Evolutionary conservation across 306 rosid genomes (phyloP).

Genomic region (Echinosophora koreensis): DNA sequence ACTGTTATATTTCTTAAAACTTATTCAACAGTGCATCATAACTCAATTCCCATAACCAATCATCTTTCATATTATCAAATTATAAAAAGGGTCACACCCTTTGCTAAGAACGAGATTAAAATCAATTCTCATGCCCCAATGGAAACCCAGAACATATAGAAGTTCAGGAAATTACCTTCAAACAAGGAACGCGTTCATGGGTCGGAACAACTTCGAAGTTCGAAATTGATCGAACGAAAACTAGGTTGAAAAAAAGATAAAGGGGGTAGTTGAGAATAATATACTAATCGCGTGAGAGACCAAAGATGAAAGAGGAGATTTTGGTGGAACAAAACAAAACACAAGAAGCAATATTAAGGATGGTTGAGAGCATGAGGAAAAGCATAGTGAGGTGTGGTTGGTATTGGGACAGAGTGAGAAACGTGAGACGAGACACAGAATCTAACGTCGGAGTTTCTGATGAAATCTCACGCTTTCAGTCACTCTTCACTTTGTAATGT

Average conservation of each 20-base stretch:
- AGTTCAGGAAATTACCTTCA: conserved; percentile 16
- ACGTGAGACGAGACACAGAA: not conserved
- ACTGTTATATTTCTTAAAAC: not conserved
- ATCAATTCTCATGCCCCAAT: not conserved
- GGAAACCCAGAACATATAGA: not conserved
- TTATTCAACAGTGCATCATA: no score
- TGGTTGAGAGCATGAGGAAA: no score
- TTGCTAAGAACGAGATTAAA: not conserved
- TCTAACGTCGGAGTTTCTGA: not conserved
- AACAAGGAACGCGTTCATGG: not conserved
- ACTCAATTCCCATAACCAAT: conserved; percentile 14
- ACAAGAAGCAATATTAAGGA: no score
- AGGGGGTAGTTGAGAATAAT: not conserved
- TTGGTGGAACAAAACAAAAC: no score
- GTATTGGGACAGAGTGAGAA: not conserved
- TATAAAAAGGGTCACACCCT: not conserved
- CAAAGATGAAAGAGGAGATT: not conserved
- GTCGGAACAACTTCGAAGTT: not conserved
- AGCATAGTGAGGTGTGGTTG: not conserved
- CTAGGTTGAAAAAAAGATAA: not conserved
- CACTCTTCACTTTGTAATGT: no score
- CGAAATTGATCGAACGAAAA: not conserved
- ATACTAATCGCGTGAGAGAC: not conserved
- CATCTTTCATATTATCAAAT: not conserved
- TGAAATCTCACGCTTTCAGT: not conserved